Evolutionary conservation across 352 stramenopile genomes (phyloP), one percentile per base, ranked within the genome.

Genomic region (Globisporangium takayamanum): DNA sequence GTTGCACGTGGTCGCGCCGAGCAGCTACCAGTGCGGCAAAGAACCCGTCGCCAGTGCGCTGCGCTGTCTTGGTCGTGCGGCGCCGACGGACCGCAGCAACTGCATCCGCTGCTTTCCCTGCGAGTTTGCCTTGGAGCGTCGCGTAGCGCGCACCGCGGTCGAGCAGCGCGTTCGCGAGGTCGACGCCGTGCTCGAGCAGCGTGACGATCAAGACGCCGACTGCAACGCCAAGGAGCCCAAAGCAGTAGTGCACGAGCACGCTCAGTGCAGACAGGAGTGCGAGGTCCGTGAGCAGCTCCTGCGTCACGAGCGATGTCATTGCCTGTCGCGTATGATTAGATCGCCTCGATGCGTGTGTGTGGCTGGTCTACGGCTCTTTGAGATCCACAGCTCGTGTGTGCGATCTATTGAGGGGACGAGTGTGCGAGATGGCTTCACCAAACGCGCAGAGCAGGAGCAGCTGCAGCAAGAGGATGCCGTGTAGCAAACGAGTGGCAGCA

Each of bases 211-310:
- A 53, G 10, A 88, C 63, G 26, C 65, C 72, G 15, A 62, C 70
- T 5, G 75, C 42, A 22, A 88, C 57, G 1, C 79, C 79, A 55
- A 76, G 76, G 10, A 88, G 41, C 1, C 81, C 81, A 36, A 89
- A 56, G 5, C 82, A 70, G 60, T 82, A 88, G 64, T 89, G 81
- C 39, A 88, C 72, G n/a, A 82, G 69, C 33, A 79, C 79, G 52
- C 68, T 84, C 28, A 84, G 60, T 45, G 66, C 61, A 10, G 79
- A 73, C 15, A 92, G 62, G 22, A 84, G 64, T 50, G 81, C 78
- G 20, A 92, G 52, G 54, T 92, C 81, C 45, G 61, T 57, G 52
- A 88, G 75, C 68, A 76, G 70, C 47, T 80, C 73, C 4, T 45
- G 49, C 48, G 54, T 50, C 25, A 59, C 14, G 53, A 65, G 50